Evolutionary conservation across 2,329 filamentous ascomycete species (phyloP).

Genomic region (Colletotrichum godetiae): DNA sequence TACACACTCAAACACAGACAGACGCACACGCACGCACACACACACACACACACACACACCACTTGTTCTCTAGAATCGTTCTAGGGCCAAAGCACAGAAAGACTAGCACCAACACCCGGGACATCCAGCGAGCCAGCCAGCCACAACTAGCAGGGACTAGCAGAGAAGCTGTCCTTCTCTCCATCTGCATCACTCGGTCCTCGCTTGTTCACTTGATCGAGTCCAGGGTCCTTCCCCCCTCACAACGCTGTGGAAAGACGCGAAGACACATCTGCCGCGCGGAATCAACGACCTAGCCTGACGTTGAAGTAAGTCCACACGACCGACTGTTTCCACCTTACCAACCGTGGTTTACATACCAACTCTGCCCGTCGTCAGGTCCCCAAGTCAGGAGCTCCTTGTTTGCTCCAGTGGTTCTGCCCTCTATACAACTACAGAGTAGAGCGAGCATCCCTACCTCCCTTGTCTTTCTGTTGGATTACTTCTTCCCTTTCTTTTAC

Average conservation of each 20-base stretch:
- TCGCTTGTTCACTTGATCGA: conserved; percentile 1
- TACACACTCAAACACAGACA: background rate
- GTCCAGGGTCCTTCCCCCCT: conserved; percentile 25
- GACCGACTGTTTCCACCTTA: background rate
- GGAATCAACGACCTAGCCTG: no score
- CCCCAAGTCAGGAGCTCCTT: conserved; percentile 6
- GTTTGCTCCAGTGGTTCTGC: background rate
- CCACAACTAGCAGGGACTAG: background rate
- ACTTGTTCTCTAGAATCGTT: background rate
- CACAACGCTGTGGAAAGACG: conserved; percentile 14
- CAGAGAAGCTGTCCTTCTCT: conserved; percentile 1
- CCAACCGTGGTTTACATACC: background rate
- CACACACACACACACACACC: background rate
- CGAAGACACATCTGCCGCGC: background rate
- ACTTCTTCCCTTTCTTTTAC: conserved; percentile 9
- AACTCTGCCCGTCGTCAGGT: background rate
- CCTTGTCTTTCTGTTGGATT: background rate
- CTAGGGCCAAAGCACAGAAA: background rate
- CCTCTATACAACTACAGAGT: background rate
- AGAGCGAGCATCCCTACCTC: background rate
- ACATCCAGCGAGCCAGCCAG: background rate
- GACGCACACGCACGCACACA: no score
- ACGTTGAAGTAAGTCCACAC: background rate
- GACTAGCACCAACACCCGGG: background rate
- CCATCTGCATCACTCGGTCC: conserved; percentile 9